Base-by-base conservation (phyloP, 306 rosid genomes). In the Dryas octopetala region DNA sequence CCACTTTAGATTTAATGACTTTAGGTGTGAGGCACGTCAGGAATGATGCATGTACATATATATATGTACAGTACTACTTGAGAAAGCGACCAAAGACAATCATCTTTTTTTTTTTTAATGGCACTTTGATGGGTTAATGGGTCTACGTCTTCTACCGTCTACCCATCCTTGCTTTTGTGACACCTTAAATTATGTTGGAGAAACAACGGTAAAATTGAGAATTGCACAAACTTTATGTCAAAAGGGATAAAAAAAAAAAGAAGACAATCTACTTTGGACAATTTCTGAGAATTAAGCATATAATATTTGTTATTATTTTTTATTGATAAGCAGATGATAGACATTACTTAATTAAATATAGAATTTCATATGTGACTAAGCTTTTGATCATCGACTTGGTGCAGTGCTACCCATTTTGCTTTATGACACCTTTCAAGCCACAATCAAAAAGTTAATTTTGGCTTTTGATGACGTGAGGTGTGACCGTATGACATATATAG, bases 11-110 rank as follows among this genome's bases (percentile, higher is more conserved):
- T 71, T 19, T 17, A 57, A 44, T 19, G 43, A 15, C 41, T 71
- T 71, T 71, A 43, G 75, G 75, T 57, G 75, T 16, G 53, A 55
- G 44, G 61, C 75, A 57, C 66, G 54, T 71, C 75, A 19, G 61
- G 23, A 10, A 55, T 16, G 65, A 71, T 17, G 64, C 75, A 11
- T 54, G 9, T 43, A 13, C 45, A 38, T 12, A 19, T 12, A 19
- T 55, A 52, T 17, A 66, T 45, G 49, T 46, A 47, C 38, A n/a
- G 11, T 6, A 26, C 41, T 10, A 51, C 52, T 17, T 9, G 17
- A 43, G 74, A 70, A 70, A 69, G 62, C 44, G 62, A 69, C 74
- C 49, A n/a, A 17, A 54, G 52, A 2, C 54, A n/a, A 41, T 54
- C 53, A 17, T 40, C 19, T 46, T 71, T 7, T 40, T 43, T 1